Percentiles rank a stretch among this genome's conserved stretches.
These are phyloP conservation scores for Aspergillus hancockii DNA, from an alignment of 495 filamentous ascomycete species.

Conservation along the genomic window DNA sequence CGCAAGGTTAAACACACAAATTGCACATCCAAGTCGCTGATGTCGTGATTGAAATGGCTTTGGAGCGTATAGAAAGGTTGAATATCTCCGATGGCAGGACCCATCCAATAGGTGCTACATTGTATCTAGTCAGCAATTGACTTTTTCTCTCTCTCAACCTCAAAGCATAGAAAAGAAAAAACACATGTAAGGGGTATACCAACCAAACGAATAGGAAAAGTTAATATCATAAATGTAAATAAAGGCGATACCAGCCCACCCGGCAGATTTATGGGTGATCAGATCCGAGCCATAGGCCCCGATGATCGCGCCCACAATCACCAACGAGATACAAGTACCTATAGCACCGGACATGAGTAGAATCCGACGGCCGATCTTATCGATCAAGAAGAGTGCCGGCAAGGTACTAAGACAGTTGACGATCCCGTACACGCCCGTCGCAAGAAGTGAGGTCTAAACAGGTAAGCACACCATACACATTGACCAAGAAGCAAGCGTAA, in stretches of 20 bases:
- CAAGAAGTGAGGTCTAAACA: conserved; percentile 59
- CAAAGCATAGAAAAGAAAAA: not conserved
- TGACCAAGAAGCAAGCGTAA: not conserved
- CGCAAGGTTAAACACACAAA: conserved; percentile 29
- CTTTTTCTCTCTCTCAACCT: not conserved
- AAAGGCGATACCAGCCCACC: conserved; percentile 78
- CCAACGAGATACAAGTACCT: conserved; percentile 63
- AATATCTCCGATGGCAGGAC: conserved; percentile 45
- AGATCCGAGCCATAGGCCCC: conserved; percentile 63
- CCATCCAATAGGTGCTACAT: conserved; percentile 42
- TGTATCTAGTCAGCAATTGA: conserved; percentile 11
- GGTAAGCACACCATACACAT: not conserved
- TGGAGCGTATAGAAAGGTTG: conserved; percentile 40
- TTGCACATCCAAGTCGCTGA: conserved; percentile 47
- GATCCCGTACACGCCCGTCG: conserved; percentile 79
- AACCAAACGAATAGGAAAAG: conserved; percentile 62
- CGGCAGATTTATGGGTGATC: conserved; percentile 59
- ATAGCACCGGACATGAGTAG: conserved; percentile 48
- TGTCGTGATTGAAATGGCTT: conserved; percentile 40
- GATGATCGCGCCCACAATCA: conserved; percentile 74
- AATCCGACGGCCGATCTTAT: conserved; percentile 69
- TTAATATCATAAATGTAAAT: conserved; percentile 83
- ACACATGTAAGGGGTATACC: conserved; percentile 9
- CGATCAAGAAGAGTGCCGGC: conserved; percentile 73
- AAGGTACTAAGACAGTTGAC: conserved; percentile 76